Base-by-base conservation (phyloP, 2,329 filamentous ascomycete species). In the Sphaerostilbella broomeana region DNA sequence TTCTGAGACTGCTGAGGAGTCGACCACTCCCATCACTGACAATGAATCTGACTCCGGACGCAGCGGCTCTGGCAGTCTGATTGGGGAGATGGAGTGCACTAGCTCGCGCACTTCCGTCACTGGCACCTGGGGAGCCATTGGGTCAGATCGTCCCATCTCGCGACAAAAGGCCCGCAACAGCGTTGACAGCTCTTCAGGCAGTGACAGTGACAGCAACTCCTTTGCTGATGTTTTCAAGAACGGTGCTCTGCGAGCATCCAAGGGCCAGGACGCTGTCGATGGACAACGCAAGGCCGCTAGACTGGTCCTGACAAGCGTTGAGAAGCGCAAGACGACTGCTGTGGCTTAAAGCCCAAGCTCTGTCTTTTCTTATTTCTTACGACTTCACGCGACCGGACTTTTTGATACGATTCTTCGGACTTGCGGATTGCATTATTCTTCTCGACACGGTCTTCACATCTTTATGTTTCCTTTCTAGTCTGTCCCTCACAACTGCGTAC, bases 231-330 rank as follows among this genome's bases (percentile, higher is more conserved):
- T 81, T 18, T 79, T 81, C 57, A 81, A 81, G 69, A 74, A 77
- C 40, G 70, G 68, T 44, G 59, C 67, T 52, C 62, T 70, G 58
- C 61, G 69, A 57, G 61, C 65, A 33, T 61, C 68, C 64, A 74
- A 79, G 59, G 62, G 54, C 25, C 63, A 75, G 47, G 72, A 79
- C 52, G 67, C 67, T 28, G 62, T 64, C 36, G 72, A 76, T 48
- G 71, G 74, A 43, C 79, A 86, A 64, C 86, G 87, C 64, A 89
- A 83, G 70, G 84, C 84, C 51, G 84, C 87, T 38, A 83, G 88
- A 72, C 78, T 95, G 57, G 84, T 95, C 50, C 75, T 95, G 50
- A 89, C 85, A 50, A 89, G 81, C 60, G 84, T 81, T 47, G 88
- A 94, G 70, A 95, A 94, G 77, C 84, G 88, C 63, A 94, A 87